Evolutionary conservation across 2,329 filamentous ascomycete genomes (phyloP).

Genomic region (Emmonsiellopsis sp.): DNA sequence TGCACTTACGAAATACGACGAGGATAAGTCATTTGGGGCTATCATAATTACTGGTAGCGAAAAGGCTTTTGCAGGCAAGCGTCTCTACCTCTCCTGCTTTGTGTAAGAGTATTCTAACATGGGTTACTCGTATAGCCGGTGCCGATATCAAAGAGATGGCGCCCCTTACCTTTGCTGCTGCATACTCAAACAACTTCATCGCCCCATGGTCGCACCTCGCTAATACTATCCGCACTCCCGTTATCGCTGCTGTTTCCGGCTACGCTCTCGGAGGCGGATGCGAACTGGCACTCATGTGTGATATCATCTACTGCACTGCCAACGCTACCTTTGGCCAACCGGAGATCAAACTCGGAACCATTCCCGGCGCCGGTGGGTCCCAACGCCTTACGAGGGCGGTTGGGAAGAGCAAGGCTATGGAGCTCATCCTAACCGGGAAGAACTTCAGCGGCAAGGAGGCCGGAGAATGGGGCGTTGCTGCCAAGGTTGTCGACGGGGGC

Average conservation of each 20-base stretch:
- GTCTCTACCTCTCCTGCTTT: neutral
- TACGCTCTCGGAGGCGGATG: constrained; percentile 93
- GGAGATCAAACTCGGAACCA: constrained; percentile 88
- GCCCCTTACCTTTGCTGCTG: constrained; percentile 74
- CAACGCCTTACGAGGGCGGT: constrained; percentile 78
- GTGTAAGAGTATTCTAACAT: neutral
- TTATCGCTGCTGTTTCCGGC: constrained; percentile 88
- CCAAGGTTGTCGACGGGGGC: constrained; percentile 62
- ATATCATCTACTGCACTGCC: constrained; percentile 83
- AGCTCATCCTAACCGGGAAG: constrained; percentile 77
- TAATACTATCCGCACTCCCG: constrained; percentile 78
- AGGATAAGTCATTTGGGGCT: constrained; percentile 58
- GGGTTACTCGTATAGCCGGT: constrained; percentile 47
- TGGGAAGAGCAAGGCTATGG: constrained; percentile 82
- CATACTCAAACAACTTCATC: constrained; percentile 87
- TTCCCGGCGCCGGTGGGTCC: constrained; percentile 84
- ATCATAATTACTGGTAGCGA: constrained; percentile 82
- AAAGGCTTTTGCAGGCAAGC: constrained; percentile 66
- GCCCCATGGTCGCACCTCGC: constrained; percentile 86
- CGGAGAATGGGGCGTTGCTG: constrained; percentile 82
- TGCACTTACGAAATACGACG: constrained; percentile 61
- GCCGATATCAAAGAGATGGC: constrained; percentile 99
- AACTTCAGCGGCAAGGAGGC: constrained; percentile 78
- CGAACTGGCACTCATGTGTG: constrained; percentile 95
- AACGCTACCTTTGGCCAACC: constrained; percentile 90